Evolutionary conservation across 495 filamentous ascomycete genomes (phyloP), one percentile per base, ranked within the genome.

Genomic region (Xylaria longipes): DNA sequence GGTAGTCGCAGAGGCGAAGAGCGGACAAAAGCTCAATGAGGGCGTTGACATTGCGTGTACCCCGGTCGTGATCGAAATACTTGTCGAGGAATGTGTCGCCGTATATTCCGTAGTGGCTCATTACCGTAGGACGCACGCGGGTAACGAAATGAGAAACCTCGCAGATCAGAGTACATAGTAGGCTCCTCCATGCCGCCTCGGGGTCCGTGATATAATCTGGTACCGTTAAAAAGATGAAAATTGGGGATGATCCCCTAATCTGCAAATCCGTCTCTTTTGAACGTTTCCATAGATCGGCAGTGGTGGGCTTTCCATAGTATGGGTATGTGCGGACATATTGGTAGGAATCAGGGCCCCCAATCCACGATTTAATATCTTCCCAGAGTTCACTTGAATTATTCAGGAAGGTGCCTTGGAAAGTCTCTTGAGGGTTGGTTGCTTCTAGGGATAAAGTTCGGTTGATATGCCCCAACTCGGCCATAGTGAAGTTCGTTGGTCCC

Each of bases 121-220:
- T 29, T 64, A 46, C 46, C 5, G 20, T 14, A 3, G 61, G 6
- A 1, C 25, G 12, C 1, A 64, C 22, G 15, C 20, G n/a, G 3
- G 0, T 45, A 1, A 46, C 3, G 8, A 29, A 20, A 25, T 7
- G 1, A 15, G 61, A 45, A 20, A 64, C 31, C 25, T 17, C 12
- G n/a, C 31, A 45, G 22, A 64, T 64, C 4, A 64, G 39, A 12
- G 61, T 64, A 31, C 39, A 64, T 22, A 64, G 61, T 9, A 64
- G n/a, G 22, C 25, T 3, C 25, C 61, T 64, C 61, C 35, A 64
- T 11, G 39, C 39, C n/a, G 0, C 3, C 20, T 5, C 9, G 5
- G 4, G 15, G 9, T 45, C 61, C 1, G 25, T 45, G 37, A 64
- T 31, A 39, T 12, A 3, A 17, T 64, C 61, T 46, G 61, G 61